phyloP scores from a whole-genome alignment of 805 yeast genomes.

The Pichia kluyveri region DNA sequence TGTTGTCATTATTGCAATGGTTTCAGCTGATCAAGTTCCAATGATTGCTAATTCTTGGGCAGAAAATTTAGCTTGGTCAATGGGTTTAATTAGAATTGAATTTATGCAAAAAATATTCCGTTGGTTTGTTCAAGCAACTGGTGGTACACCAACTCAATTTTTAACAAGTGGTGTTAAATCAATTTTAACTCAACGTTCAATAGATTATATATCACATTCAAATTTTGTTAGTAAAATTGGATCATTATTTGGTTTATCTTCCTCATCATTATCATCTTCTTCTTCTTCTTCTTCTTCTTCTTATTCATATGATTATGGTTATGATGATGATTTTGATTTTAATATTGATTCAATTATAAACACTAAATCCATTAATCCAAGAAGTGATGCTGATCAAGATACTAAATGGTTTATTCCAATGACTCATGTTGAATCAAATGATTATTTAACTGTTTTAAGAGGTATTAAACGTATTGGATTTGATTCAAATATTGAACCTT shows the following conservation, averaged over 20 bases:
- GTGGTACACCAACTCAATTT: constrained; percentile 72
- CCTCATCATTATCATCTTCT: not conserved
- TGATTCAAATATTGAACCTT: constrained; percentile 67
- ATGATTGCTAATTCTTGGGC: constrained; percentile 92
- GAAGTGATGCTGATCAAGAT: not conserved
- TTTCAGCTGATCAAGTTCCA: constrained; percentile 77
- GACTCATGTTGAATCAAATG: constrained; percentile 40
- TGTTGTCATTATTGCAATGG: constrained; percentile 77
- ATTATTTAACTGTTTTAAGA: constrained; percentile 59
- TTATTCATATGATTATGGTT: not conserved
- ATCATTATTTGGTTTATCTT: constrained; percentile 14
- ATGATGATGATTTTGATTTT: not conserved
- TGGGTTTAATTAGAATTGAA: constrained; percentile 70
- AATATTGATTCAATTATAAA: not conserved
- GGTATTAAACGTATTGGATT: constrained; percentile 84
- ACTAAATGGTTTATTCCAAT: constrained; percentile 5
- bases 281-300: no score
- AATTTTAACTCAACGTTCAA: constrained; percentile 61
- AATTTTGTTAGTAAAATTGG: constrained; percentile 14
- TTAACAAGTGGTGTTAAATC: constrained; percentile 53
- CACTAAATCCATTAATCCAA: not conserved
- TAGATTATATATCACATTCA: constrained; percentile 10
- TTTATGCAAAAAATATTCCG: constrained; percentile 83
- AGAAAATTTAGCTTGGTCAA: constrained; percentile 89
- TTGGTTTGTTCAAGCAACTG: constrained; percentile 83